Evolutionary conservation across 306 rosid species (phyloP), one percentile per base, ranked within the genome.

Genomic region (Myrica gale): DNA sequence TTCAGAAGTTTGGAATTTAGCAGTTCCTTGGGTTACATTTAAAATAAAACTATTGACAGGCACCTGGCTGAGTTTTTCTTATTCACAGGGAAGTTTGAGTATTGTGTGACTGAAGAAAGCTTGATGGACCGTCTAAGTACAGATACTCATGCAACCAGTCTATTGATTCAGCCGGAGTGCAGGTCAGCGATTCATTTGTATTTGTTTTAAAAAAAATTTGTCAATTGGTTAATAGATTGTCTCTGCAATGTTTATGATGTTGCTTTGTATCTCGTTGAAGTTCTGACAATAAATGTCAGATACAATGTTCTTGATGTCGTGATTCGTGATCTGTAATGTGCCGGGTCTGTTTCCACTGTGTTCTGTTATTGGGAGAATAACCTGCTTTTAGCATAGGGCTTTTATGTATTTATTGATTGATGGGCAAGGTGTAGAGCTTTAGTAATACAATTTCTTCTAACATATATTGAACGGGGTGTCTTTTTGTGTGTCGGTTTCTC

Each of bases 81-180:
- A 43, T 20, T 56, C 50, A 55, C 73, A 94, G 98, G 95, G 77
- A 79, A 74, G 82, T 73, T 84, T 54, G 51, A 81, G 81, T 92
- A 87, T 76, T 90, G 92, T 56, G 96, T 90, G 48, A 90, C 90
- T 17, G 85, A 92, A 88, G 93, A 87, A 85, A 94, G 95, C 81
- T 87, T 94, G 84, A 86, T 82, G 85, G 98, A 92, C 76, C 96
- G 97, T 45, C 82, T 90, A 50, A 76, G 86, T 4, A 89, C 95
- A 5, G 92, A 86, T 82, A 87, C 84, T 57, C 85, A 76, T 76
- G 87, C 84, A 58, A 84, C 89, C 50, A 92, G 98, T 80, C 57
- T 75, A 68, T 72, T 82, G 72, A 85, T 94, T 65, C 85, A 87
- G 60, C 84, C 76, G 65, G 76, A 82, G 79, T 90, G 95, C 92